A percentile compares a stretch with the other conserved stretches of the same genome.
phyloP scores from a whole-genome alignment of 2,329 filamentous ascomycete genomes.

The Lizonia empirigonia region DNA sequence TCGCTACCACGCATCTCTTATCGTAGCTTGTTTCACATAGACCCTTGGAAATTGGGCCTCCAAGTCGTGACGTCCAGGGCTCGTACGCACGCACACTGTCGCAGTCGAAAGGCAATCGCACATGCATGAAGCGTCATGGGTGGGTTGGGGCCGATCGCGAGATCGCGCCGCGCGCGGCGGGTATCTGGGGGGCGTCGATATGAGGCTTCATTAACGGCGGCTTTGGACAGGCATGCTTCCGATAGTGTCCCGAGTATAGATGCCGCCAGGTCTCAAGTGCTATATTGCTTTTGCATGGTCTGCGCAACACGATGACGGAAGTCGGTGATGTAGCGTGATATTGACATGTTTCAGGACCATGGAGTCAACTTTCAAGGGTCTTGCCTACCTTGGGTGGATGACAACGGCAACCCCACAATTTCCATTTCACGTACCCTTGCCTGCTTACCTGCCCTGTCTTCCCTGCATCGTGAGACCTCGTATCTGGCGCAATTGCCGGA shows the following conservation, averaged over 20 bases:
- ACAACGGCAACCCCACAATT: slow-evolving; percentile 12
- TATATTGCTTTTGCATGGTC: slow-evolving; percentile 1
- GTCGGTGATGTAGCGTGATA: slow-evolving; percentile 5
- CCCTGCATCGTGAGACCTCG: slow-evolving; percentile 4
- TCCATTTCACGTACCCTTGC: not conserved
- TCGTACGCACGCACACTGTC: too few species aligned
- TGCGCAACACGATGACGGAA: not conserved
- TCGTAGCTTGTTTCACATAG: slow-evolving; percentile 16
- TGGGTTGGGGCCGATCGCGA: too few species aligned
- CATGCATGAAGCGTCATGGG: too few species aligned
- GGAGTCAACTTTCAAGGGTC: not conserved
- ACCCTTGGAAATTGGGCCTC: slow-evolving; percentile 3
- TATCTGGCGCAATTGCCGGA: not conserved
- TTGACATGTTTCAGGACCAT: slow-evolving; percentile 1
- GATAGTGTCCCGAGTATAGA: not conserved
- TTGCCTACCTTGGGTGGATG: not conserved
- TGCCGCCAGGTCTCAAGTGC: not conserved
- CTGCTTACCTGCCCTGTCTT: not conserved
- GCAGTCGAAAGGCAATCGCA: too few species aligned
- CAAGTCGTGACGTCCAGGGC: not conserved
- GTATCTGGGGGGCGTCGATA: slow-evolving; percentile 2
- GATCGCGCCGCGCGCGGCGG: slow-evolving; percentile 7
- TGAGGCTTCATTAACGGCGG: slow-evolving; percentile 14
- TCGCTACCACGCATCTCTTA: slow-evolving; percentile 10
- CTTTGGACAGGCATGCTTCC: not conserved